Percentiles rank a stretch among this genome's conserved stretches.
Evolutionary conservation across 2,329 filamentous ascomycete species (phyloP).

Genomic region (Ceratocystis cubensis): DNA sequence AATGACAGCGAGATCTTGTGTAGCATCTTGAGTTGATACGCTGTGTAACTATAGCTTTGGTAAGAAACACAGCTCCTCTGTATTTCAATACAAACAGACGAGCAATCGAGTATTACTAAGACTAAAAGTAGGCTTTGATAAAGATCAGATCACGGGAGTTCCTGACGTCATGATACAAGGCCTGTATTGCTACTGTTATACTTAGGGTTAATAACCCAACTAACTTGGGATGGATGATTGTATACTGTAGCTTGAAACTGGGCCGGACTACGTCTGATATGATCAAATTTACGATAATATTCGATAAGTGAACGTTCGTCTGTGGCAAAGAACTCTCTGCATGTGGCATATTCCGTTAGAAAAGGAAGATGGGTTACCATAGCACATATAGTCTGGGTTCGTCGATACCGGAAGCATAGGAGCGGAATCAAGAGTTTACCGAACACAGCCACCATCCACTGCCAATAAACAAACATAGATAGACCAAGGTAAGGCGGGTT

Average conservation of each 20-base stretch:
- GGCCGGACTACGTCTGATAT: background rate
- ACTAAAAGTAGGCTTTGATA: too few relatives aligned
- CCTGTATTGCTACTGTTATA: background rate
- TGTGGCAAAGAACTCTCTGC: background rate
- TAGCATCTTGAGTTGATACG: too few relatives aligned
- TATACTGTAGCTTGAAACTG: background rate
- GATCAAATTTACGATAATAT: background rate
- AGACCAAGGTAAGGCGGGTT: too few relatives aligned
- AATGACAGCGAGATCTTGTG: too few relatives aligned
- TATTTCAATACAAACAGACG: too few relatives aligned
- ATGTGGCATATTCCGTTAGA: background rate
- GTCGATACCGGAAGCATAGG: constrained; percentile 1
- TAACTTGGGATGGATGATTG: background rate
- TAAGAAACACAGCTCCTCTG: too few relatives aligned
- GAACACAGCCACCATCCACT: constrained; percentile 1
- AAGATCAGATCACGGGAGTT: too few relatives aligned
- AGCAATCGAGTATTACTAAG: too few relatives aligned
- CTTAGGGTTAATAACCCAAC: background rate
- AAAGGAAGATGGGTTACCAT: background rate
- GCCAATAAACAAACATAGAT: background rate
- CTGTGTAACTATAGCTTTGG: too few relatives aligned
- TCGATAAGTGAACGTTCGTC: background rate
- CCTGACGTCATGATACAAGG: background rate
- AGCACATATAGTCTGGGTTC: constrained; percentile 6
- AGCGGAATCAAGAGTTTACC: constrained; percentile 3